Evolutionary conservation across 495 filamentous ascomycete species (phyloP).

Genomic region (Entonaema liquescens): DNA sequence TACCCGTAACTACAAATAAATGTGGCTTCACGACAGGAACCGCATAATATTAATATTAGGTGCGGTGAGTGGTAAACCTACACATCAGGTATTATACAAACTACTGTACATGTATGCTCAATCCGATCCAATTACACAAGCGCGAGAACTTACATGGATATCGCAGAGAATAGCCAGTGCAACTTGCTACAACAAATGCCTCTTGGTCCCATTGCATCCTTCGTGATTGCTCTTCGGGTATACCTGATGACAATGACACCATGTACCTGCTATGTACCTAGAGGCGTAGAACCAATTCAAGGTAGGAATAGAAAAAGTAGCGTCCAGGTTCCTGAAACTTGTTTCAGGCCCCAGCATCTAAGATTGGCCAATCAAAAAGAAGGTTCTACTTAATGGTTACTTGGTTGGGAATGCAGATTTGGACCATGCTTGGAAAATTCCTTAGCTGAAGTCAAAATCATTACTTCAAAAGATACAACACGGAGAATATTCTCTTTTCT

Average conservation of each 20-base stretch:
- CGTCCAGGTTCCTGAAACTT: constrained; percentile 37
- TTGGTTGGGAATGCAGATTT: constrained; percentile 38
- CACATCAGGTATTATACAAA: too few relatives aligned
- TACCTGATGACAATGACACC: background rate
- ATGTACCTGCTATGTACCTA: constrained; percentile 8
- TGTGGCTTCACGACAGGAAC: background rate
- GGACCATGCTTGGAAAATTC: constrained; percentile 9
- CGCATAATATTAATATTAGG: too few relatives aligned
- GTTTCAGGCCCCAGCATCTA: constrained; percentile 19
- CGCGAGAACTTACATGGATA: background rate
- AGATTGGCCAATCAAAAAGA: constrained; percentile 33
- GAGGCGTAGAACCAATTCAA: background rate
- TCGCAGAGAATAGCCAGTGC: background rate
- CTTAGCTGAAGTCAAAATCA: constrained; percentile 2
- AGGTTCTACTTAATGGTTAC: constrained; percentile 29
- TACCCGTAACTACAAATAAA: too few relatives aligned
- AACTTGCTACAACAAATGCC: background rate
- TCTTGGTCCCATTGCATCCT: background rate
- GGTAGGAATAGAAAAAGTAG: constrained; percentile 11
- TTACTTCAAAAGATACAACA: background rate
- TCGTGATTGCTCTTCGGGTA: background rate
- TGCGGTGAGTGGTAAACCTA: too few relatives aligned
- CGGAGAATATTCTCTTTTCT: background rate
- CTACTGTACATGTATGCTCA: too few relatives aligned
- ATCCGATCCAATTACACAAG: background rate